Conservation (phyloP, 371 early-diverging fungal species). For the Massospora cicadina region DNA sequence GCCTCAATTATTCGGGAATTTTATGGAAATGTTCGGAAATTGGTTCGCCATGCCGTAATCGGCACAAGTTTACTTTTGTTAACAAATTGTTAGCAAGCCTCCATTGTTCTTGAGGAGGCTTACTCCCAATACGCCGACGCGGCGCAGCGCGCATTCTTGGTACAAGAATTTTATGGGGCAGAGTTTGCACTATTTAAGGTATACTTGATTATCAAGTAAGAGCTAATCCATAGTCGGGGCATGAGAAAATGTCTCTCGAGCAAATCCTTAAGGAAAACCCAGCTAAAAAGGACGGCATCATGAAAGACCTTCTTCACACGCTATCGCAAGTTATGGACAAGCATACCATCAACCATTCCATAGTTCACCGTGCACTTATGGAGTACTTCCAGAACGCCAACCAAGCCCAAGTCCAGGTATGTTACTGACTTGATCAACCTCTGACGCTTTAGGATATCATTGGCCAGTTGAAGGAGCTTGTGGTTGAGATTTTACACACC, state of each 20-base stretch:
- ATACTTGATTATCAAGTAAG: slow-evolving; percentile 6
- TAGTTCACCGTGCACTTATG: slow-evolving; percentile 70
- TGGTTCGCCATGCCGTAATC: slow-evolving; percentile 30
- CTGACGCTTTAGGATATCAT: slow-evolving; percentile 29
- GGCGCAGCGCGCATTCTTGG: slow-evolving; percentile 47
- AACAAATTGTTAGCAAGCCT: slow-evolving; percentile 40
- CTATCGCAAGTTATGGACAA: slow-evolving; percentile 61
- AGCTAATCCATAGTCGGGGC: slow-evolving; percentile 16
- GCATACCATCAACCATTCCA: slow-evolving; percentile 59
- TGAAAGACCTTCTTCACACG: slow-evolving; percentile 50
- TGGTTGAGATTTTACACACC: slow-evolving; percentile 77
- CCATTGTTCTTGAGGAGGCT: slow-evolving; percentile 65
- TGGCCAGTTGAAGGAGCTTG: slow-evolving; percentile 60
- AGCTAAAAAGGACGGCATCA: slow-evolving; percentile 51
- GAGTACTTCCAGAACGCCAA: slow-evolving; percentile 59
- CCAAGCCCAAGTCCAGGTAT: slow-evolving; percentile 34
- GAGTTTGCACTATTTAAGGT: slow-evolving; percentile 73
- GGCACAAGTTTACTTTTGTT: background rate
- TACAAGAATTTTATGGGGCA: slow-evolving; percentile 87
- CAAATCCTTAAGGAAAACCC: slow-evolving; percentile 47
- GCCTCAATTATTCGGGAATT: slow-evolving; percentile 59
- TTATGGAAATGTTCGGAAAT: slow-evolving; percentile 56
- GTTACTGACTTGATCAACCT: background rate
- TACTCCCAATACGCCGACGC: slow-evolving; percentile 66
- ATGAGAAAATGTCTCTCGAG: slow-evolving; percentile 18